Evolutionary conservation across 2,329 filamentous ascomycete genomes (phyloP).

Genomic region (Monosporascus ibericus): DNA sequence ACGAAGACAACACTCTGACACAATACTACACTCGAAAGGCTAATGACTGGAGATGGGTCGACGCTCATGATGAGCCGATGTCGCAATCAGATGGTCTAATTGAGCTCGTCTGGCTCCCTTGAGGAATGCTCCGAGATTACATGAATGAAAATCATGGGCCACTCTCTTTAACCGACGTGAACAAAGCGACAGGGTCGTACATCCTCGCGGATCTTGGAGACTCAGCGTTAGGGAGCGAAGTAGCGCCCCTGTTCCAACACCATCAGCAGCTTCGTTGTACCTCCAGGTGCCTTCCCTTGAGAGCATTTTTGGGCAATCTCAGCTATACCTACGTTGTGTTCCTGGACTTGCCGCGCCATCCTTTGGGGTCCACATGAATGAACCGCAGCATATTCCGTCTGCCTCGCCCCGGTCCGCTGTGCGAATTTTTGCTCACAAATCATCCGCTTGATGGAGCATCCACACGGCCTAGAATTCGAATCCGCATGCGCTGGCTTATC

Average conservation of each 20-base stretch:
- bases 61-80: conserved; percentile 40
- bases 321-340: background rate
- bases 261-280: too few species aligned
- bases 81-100: conserved; percentile 48
- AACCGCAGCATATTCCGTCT: background rate
- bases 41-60: conserved; percentile 48
- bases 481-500: conserved; percentile 2
- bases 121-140: too few species aligned
- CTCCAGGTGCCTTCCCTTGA: too few species aligned
- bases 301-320: too few species aligned
- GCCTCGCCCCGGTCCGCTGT: background rate
- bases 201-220: background rate
- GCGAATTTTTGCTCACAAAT: background rate
- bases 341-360: background rate
- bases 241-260: too few species aligned
- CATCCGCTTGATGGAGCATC: conserved; percentile 1
- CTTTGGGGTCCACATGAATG: too few species aligned
- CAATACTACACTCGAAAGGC: conserved; percentile 49
- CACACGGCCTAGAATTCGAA: conserved; percentile 3
- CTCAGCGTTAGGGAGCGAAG: too few species aligned
- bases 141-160: conserved; percentile 15
- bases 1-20: conserved; percentile 42
- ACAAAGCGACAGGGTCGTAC: conserved; percentile 2
- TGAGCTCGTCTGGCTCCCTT: conserved; percentile 50
- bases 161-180: conserved; percentile 8